Base-by-base conservation (phyloP, 352 stramenopile genomes). In the Phytophthora cryptogea region DNA sequence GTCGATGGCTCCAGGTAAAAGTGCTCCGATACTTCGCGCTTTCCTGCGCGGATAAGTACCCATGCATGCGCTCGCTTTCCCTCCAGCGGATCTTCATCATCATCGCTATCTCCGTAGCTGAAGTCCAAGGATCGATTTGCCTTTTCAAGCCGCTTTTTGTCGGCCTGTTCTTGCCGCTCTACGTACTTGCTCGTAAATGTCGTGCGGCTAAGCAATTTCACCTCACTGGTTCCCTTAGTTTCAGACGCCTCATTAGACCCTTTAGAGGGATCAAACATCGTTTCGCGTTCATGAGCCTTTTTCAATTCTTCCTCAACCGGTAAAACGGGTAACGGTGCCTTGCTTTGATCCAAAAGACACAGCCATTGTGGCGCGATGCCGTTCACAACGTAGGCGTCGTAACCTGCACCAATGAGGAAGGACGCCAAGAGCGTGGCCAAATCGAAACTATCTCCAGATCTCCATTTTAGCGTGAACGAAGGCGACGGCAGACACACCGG, bases 1-100 rank as follows among this genome's bases (percentile, higher is more conserved):
- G 95, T 98, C 2, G 94, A 96, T 17, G 94, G 78, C 55, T 99
- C 96, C 20, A 98, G 80, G 56, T 97, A 98, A 59, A 92, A 82
- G 37, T 90, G 78, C 26, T 95, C 74, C 0, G 70, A 43, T 4
- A 98, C 70, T 10, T 94, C 88, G 10, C 94, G 89, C 56, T 97
- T 98, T 2, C 89, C 93, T 7, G 85, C 78, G 37, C 89, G 90
- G 6, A 99, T 80, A 27, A 98, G 68, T 42, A 98, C 83, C 96
- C 95, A 98, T 41, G 83, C 81, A 59, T 98, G 89, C 11, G 90
- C 70, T 1, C 89, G 85, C 54, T 89, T 76, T 3, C 74, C 78
- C n/a, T 87, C 72, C 14, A 92, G 54, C 8, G 76, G 74, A 51
- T 96, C 86, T 17, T 89, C 78, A 8, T 90, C 84, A 0, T 90